phyloP scores from a whole-genome alignment of 257 asterid species.

The Echium plantagineum region DNA sequence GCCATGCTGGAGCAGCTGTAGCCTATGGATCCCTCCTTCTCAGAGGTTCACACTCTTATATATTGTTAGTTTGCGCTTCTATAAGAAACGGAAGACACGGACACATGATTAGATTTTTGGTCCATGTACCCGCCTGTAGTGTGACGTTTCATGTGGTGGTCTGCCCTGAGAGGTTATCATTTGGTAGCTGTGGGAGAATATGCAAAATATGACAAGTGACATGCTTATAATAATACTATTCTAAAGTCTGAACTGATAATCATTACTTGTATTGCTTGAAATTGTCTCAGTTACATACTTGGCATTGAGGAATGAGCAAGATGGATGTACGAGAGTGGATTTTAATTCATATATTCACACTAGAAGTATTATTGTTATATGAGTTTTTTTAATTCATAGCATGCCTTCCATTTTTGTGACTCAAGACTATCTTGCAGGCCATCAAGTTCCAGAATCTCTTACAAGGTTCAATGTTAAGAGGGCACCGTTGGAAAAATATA shows the following conservation, averaged over 20 bases:
- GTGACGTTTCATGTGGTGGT: too few relatives aligned
- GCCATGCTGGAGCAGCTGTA: constrained; percentile 84
- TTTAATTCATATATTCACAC: background rate
- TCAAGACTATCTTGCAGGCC: constrained; percentile 33
- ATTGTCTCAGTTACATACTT: background rate
- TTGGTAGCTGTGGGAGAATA: background rate
- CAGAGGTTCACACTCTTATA: constrained; percentile 31
- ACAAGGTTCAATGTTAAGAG: constrained; percentile 38
- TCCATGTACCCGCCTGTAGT: too few relatives aligned
- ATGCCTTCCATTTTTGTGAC: background rate
- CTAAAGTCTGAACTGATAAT: background rate
- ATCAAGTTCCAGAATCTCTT: constrained; percentile 54
- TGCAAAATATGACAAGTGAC: background rate
- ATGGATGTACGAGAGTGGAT: background rate
- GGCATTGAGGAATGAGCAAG: background rate
- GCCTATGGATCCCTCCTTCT: constrained; percentile 91
- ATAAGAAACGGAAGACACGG: background rate
- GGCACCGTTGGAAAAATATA: constrained; percentile 23
- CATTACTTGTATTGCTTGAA: background rate
- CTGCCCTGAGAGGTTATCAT: background rate
- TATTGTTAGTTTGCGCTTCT: background rate
- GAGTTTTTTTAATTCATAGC: background rate
- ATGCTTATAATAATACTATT: too few relatives aligned
- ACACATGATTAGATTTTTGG: background rate
- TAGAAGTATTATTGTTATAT: background rate